Percentiles rank a stretch among this genome's conserved stretches.
These are phyloP conservation scores for Candida verbasci DNA, from an alignment of 805 yeast species.

Conservation along the genomic window DNA sequence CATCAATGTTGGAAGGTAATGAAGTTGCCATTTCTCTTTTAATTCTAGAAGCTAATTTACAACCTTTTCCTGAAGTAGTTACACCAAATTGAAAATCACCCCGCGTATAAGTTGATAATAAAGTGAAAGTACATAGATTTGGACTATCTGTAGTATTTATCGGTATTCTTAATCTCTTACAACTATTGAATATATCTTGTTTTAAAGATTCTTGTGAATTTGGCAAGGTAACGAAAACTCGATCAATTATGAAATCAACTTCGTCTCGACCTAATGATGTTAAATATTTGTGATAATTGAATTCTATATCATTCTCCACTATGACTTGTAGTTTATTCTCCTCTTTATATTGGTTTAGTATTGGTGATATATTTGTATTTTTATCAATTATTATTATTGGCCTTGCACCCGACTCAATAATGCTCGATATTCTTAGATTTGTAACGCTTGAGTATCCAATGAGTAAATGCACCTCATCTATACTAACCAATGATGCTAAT, in stretches of 20 bases:
- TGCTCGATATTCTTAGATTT: conserved; percentile 42
- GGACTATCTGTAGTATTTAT: conserved; percentile 75
- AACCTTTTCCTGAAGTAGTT: conserved; percentile 85
- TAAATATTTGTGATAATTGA: conserved; percentile 33
- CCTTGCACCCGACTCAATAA: conserved; percentile 51
- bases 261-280: conserved; percentile 54
- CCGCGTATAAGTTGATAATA: conserved; percentile 64
- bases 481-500: conserved; percentile 41
- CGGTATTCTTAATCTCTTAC: conserved; percentile 69
- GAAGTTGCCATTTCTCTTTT: conserved; percentile 64
- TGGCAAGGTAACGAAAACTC: conserved; percentile 61
- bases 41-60: conserved; percentile 76
- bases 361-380: conserved; percentile 15
- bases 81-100: conserved; percentile 80
- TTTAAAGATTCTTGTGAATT: conserved; percentile 23
- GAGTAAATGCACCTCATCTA: conserved; percentile 53
- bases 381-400: conserved; percentile 45
- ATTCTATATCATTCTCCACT: conserved; percentile 2
- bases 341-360: conserved; percentile 20
- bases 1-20: conserved; percentile 68
- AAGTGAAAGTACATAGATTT: conserved; percentile 67
- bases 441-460: conserved; percentile 50
- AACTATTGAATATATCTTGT: conserved; percentile 41
- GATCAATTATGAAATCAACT: conserved; percentile 65
- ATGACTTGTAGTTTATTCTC: conserved; percentile 23